Evolutionary conservation across 2,329 filamentous ascomycete species (phyloP), one percentile per base, ranked within the genome.

Genomic region (Teratosphaeria viscida): DNA sequence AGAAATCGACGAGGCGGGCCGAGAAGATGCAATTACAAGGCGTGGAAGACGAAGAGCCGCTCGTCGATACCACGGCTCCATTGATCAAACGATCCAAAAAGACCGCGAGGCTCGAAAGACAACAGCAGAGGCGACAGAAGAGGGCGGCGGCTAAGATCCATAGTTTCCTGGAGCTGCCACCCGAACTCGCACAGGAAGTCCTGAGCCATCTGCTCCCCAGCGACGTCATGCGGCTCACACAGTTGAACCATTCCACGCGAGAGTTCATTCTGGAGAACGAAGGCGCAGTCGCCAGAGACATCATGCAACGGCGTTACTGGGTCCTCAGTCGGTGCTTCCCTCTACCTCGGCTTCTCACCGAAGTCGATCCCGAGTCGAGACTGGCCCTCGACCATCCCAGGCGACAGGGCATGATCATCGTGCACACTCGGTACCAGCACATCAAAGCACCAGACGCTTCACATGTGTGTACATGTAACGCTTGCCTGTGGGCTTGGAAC

Each of bases 401-500:
- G 10, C 76, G 80, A 39, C 76, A 79, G 61, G 72, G 76, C 29
- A 67, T 75, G 55, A 68, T 78, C 7, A 68, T 68, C 34, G 76
- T 82, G 32, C 78, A 81, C 67, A 77, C 76, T 52, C 76, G 77
- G 0, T 83, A 81, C 64, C 79, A 80, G 61, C 81, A 85, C 65
- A 74, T 85, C 23, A 72, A 72, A 47, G 63, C 73, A 0, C 77
- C 79, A 0, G 76, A 84, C 61, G 72, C 75, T 0, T 57, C 67
- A 11, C 66, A 76, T n/a, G 70, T 82, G 3, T 85, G 83, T 71
- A 82, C 80, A 1, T 85, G 82, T 65, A 69, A 82, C 29, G 81
- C 79, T 0, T 85, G 83, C 65, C 70, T 81, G 52, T 66, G 82
- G 43, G 75, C 79, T 2, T 85, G 82, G 83, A 82, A 82, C 63